A percentile compares a stretch with the other conserved stretches of the same genome.
These are phyloP conservation scores for Pyrenochaeta sp. DNA, from an alignment of 2,329 filamentous ascomycete species.

Conservation along the genomic window DNA sequence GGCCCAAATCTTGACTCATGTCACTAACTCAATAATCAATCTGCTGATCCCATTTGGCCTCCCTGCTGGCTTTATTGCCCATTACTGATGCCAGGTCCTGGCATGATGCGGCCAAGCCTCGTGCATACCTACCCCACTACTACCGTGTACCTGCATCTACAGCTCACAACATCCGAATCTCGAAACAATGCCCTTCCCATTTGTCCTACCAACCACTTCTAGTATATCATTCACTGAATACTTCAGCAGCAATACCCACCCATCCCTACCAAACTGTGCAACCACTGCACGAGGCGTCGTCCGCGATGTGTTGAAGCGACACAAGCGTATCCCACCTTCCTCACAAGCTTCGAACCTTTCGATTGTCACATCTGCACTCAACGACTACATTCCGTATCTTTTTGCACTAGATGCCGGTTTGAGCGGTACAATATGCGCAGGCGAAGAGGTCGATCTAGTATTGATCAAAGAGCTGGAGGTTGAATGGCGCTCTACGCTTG, in stretches of 20 bases:
- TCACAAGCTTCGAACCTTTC: constrained; percentile 76
- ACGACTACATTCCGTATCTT: constrained; percentile 84
- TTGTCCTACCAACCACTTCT: constrained; percentile 88
- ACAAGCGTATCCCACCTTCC: constrained; percentile 81
- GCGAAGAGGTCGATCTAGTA: constrained; percentile 74
- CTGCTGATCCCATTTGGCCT: not conserved
- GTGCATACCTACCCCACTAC: constrained; percentile 28
- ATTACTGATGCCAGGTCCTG: not conserved
- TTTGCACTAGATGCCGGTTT: constrained; percentile 78
- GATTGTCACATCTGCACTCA: constrained; percentile 73
- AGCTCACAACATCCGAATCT: constrained; percentile 17
- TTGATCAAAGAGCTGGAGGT: constrained; percentile 72
- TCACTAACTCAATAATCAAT: not conserved
- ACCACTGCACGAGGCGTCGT: constrained; percentile 86
- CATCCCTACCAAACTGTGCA: constrained; percentile 82
- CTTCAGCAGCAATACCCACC: constrained; percentile 83
- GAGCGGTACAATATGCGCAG: constrained; percentile 61
- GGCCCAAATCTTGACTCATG: not conserved
- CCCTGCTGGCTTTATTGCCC: not conserved
- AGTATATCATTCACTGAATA: constrained; percentile 81
- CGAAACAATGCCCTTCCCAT: constrained; percentile 82
- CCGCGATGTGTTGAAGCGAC: constrained; percentile 82
- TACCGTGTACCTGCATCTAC: constrained; percentile 36
- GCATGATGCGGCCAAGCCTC: constrained; percentile 32
- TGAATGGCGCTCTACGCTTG: constrained; percentile 84